Conservation (phyloP, 352 stramenopile genomes). For the Phytopythium oedochilum region DNA sequence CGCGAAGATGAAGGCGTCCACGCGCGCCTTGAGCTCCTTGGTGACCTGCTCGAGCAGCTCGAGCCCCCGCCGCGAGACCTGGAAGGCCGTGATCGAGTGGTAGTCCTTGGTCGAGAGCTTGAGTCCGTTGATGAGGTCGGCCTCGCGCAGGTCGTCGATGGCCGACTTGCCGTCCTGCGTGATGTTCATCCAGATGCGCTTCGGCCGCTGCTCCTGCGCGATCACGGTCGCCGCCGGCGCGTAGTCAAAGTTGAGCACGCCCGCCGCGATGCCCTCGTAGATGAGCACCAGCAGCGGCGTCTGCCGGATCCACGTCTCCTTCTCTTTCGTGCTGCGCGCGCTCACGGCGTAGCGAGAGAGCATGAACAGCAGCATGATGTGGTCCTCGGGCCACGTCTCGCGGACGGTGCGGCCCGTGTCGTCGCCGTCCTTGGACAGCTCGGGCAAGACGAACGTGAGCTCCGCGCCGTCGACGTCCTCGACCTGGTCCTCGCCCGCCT, state of each 20-base stretch:
- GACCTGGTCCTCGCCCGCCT: background rate
- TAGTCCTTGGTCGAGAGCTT: constrained; percentile 65
- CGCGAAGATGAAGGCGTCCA: constrained; percentile 56
- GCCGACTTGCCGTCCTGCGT: constrained; percentile 63
- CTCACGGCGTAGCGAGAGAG: constrained; percentile 30
- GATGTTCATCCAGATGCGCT: constrained; percentile 65
- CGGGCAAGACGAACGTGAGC: constrained; percentile 44
- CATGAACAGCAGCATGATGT: constrained; percentile 61
- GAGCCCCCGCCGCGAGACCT: constrained; percentile 44
- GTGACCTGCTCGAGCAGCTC: constrained; percentile 35
- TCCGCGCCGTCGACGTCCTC: constrained; percentile 17
- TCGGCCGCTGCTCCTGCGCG: constrained; percentile 38
- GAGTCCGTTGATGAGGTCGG: constrained; percentile 54
- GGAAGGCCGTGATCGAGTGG: constrained; percentile 57
- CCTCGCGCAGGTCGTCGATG: constrained; percentile 56
- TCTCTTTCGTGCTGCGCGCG: constrained; percentile 72
- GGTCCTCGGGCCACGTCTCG: constrained; percentile 48
- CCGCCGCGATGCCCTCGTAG: constrained; percentile 59
- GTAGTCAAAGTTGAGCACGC: constrained; percentile 61
- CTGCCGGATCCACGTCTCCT: constrained; percentile 93
- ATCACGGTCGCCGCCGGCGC: constrained; percentile 50
- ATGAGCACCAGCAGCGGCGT: constrained; percentile 91
- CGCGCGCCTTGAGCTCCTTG: constrained; percentile 38
- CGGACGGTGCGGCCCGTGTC: constrained; percentile 33
- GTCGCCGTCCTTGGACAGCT: constrained; percentile 42